Evolutionary conservation across 202 grass and related monocot species (phyloP), one percentile per base, ranked within the genome.

Genomic region (Sporobolus alterniflorus): DNA sequence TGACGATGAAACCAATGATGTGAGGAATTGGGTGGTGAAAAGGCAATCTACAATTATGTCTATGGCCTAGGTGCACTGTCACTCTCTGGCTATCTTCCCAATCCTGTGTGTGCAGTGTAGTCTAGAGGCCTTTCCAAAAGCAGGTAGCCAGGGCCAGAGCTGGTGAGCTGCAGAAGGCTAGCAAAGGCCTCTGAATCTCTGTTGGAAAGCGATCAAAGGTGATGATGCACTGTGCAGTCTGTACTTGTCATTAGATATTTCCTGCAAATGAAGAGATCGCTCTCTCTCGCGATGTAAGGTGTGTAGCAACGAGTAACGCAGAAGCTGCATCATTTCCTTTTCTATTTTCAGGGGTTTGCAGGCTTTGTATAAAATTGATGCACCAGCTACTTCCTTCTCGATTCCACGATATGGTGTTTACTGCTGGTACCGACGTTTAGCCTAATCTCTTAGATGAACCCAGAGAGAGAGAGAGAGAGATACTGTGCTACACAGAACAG

Each of bases 201-300:
- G 46, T 51, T n/a, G 49, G 43, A 82, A 82, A 85, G 52, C 20
- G 21, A 61, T 76, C 51, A 70, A 52, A 78, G 44, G 29, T 34
- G 33, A 54, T 17, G 10, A 30, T 21, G 24, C 63, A 28, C 33
- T 60, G 54, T 36, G 4, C 52, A 75, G 22, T 5, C 64, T 79
- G 76, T 66, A 55, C 63, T 67, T 79, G 61, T 5, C 77, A 8
- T 25, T 59, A 79, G 64, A 79, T 68, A 79, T 79, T 68, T 79
- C 22, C 55, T 40, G 44, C 43, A 78, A 39, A 39, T 8, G 8
- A 39, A 51, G 12, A 33, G 20, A n/a, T 28, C 22, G 50, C 49
- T 34, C 15, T 77, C 25, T 46, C 28, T 14, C 26, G 29, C 18
- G 4, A 18, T 33, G 57, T 25, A 46, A 31, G 74, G 28, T 30